Evolutionary conservation across 768 basidiomycete species (phyloP), one percentile per base, ranked within the genome.

Genomic region (Hygrophoropsis aurantiaca): DNA sequence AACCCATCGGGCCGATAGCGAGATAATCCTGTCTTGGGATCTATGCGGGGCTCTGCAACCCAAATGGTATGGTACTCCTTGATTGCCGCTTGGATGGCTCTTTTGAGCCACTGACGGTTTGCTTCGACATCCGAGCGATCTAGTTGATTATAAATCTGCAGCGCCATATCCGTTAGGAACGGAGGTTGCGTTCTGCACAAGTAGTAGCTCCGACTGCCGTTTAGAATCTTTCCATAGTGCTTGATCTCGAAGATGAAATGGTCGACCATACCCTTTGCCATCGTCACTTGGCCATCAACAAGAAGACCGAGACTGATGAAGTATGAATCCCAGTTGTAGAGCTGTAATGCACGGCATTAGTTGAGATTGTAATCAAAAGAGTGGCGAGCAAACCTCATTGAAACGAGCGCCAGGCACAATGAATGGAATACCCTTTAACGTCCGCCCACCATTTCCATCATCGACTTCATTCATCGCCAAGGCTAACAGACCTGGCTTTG

Each of bases 211-310:
- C 95, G 87, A 67, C 87, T 94, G 52, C 95, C 95, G 65, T 99
- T 99, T 55, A 98, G 72, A 58, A 94, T 94, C 71, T 95, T 94
- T 73, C 90, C 89, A 63, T 97, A 97, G 69, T 97, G 90, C 72
- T 85, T 92, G 75, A 99, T 97, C 75, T 98, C 93, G 64, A 98
- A 99, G 61, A 97, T 89, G 72, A 98, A 99, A 66, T 99, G 95
- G 46, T 98, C 97, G 36, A 97, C 94, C 84, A 98, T 93, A 58
- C 93, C 91, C 68, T 94, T 92, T 16, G 97, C 95, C 83, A 98
- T 89, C 49, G 84, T 80, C 23, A 95, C 83, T 58, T 93, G 86
- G 21, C 94, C 94, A 60, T 99, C 95, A 19, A 97, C 91, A 7
- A 99, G 81, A 23, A 99, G 80, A 13, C 95, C 95, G 20, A 98